Percentiles rank a stretch among this genome's conserved stretches.
phyloP scores from a whole-genome alignment of 2,329 filamentous ascomycete species.

The Botrytis elliptica region DNA sequence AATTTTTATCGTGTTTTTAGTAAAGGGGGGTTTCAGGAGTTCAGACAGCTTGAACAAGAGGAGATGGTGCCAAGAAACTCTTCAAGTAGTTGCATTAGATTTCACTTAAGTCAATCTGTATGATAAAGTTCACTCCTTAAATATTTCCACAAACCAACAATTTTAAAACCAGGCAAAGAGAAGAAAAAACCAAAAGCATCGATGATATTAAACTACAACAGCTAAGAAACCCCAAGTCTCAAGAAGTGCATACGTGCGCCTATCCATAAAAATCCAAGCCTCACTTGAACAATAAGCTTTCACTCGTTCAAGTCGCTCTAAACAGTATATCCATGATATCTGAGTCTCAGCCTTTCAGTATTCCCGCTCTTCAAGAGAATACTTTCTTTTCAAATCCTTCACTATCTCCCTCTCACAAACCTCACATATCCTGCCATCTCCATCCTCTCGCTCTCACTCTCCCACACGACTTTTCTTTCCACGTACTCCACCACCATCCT shows the following conservation, averaged over 20 bases:
- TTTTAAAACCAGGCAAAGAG: not conserved
- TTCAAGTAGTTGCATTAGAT: not conserved
- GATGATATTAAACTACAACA: not conserved
- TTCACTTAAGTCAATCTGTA: not conserved
- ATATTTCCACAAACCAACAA: not conserved
- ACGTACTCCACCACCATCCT: too few species aligned
- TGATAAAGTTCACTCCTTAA: not conserved
- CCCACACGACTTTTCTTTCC: too few species aligned
- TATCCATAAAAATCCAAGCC: not conserved
- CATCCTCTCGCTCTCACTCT: too few species aligned
- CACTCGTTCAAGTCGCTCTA: rapidly evolving
- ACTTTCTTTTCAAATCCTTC: not conserved
- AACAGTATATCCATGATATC: rapidly evolving
- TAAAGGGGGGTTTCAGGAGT: rapidly evolving
- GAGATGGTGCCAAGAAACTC: too few species aligned
- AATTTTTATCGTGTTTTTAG: not conserved
- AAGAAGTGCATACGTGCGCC: not conserved
- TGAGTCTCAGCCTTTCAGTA: not conserved
- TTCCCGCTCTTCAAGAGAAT: not conserved
- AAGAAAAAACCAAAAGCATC: not conserved
- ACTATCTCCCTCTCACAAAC: not conserved
- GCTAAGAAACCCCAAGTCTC: not conserved
- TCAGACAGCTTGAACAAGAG: not conserved
- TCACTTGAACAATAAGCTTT: too few species aligned
- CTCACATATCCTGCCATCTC: too few species aligned